Base-by-base conservation (phyloP, 176 grass and related monocot species). In the Avena atlantica region DNA sequence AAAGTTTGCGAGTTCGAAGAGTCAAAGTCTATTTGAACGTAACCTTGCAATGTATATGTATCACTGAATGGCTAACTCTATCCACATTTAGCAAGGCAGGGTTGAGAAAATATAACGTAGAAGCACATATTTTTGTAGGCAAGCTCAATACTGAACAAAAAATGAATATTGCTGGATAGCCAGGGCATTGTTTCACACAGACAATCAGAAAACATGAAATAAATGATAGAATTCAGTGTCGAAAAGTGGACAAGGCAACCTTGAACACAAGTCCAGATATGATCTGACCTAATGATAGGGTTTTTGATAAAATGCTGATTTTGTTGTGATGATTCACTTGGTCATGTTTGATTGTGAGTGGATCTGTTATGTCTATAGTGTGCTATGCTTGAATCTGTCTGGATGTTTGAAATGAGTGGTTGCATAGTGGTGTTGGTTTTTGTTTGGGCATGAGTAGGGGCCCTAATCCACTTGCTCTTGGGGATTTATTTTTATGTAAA, bases 331-430 rank as follows among this genome's bases (percentile, higher is more conserved):
- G 53, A 56, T 71, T 52, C 67, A 14, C 72, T 53, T 47, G n/a
- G 13, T 58, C 31, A 12, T 0, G 0, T 60, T 72, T 61, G 51
- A 12, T 84, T 1, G 34, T 34, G 34, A 21, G 56, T 45, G 68
- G 81, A 57, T 59, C 13, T 1, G 40, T 27, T 14, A 52, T 23
- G 20, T 42, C 50, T 1, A 73, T 8, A 47, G 2, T 12, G 8
- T 52, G 48, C 2, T 74, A 27, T 42, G 42, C 13, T 14, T 47
- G 52, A 83, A 74, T 83, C 67, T 74, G n/a, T 2, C 20, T 13
- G 36, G 20, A 62, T 80, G 36, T 62, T 80, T 63, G 7, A 64
- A 80, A 80, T 16, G 58, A 63, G 37, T 80, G 19, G 20, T 63
- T 80, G 78, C 36, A 23, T n/a, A 44, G 25, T 42, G 0, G 13